Evolutionary conservation across 2,329 filamentous ascomycete species (phyloP), one percentile per base, ranked within the genome.

Genomic region (Aspergillus ustus): DNA sequence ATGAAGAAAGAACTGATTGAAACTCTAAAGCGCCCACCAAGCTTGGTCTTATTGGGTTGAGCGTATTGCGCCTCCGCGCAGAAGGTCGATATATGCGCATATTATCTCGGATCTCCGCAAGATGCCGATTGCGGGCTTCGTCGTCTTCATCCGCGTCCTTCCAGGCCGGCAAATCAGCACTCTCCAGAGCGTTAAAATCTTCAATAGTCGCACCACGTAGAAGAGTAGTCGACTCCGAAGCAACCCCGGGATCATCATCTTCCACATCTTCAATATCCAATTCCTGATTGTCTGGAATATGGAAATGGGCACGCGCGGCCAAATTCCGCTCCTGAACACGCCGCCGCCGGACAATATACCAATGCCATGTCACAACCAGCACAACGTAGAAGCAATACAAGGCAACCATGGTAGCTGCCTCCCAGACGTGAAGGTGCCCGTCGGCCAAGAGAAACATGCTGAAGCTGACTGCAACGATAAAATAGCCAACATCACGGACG

Each of bases 1-100:
- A 79, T 2, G 93, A 93, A n/a, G 91, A 90, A 50, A 99, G 81
- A 3, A 97, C 90, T 2, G 94, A 94, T 69, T 93, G 87, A 70
- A 99, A 99, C 77, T 99, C 95, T 60, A 99, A 82, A 8, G 92
- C 95, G 48, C 95, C 95, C 3, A 99, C 90, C 51, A 99, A 81
- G 80, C 95, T 98, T 1, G 95, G 94, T 48, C 95, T 86, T 64
- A 99, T 97, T 0, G 93, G 91, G 7, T 89, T 94, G 63, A 93
- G 85, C 2, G 92, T 87, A 51, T 84, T 92, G 66, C 89, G 89
- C 67, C 90, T 87, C 65, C 88, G 85, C 49, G 84, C 84, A 51
- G 87, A 83, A 34, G 91, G 87, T 22, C 92, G 87, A 67, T 88
- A 88, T 29, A 98, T 84, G 60, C 94, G 90, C 95, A 99, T 99